Conservation (phyloP, 2,329 filamentous ascomycete genomes). For the Arthrobotrys sinensis region DNA sequence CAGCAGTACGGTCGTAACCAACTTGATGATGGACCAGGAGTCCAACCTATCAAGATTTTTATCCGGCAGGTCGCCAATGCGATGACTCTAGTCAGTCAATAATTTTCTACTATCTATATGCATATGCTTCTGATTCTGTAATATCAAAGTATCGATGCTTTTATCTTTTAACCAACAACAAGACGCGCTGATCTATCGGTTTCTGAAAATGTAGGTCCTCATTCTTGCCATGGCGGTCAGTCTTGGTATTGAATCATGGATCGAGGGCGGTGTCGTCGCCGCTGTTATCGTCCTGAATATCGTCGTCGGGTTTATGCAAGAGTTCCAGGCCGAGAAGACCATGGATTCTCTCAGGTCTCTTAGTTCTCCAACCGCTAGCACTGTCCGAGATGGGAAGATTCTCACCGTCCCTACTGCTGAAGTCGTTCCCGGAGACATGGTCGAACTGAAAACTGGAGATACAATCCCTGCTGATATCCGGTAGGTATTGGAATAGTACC, state of each 20-base stretch:
- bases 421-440: conserved; percentile 75
- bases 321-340: conserved; percentile 72
- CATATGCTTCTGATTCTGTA: background rate
- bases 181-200: conserved; percentile 37
- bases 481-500: conserved; percentile 66
- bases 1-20: conserved; percentile 78
- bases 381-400: conserved; percentile 71
- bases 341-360: conserved; percentile 72
- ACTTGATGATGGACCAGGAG: conserved; percentile 77
- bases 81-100: conserved; percentile 74
- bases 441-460: conserved; percentile 72
- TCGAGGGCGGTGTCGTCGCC: conserved; percentile 75
- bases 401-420: conserved; percentile 72
- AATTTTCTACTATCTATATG: background rate
- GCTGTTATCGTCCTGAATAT: conserved; percentile 75
- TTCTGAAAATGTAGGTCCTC: conserved; percentile 67
- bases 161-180: conserved; percentile 1
- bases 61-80: conserved; percentile 82
- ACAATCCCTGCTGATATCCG: conserved; percentile 69
- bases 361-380: conserved; percentile 71
- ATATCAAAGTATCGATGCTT: background rate
- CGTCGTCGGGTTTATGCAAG: conserved; percentile 74
- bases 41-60: conserved; percentile 79
- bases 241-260: conserved; percentile 74
- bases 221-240: conserved; percentile 74